Evolutionary conservation across 768 basidiomycete species (phyloP), one percentile per base, ranked within the genome.

Genomic region (Naganishia kalamii): DNA sequence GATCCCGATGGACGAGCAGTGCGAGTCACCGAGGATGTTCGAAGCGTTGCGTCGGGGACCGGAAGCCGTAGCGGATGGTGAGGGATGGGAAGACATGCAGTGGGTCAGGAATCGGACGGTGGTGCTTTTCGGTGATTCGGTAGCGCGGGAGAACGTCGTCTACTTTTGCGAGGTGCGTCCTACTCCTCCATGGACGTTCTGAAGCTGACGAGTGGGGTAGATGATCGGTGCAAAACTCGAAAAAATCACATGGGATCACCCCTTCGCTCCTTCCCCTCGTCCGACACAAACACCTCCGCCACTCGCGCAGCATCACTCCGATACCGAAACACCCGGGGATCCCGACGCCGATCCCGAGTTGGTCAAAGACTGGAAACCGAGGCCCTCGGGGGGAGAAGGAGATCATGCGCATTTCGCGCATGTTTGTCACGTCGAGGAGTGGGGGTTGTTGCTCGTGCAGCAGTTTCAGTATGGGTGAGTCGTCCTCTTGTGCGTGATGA

Each of bases 381-480:
- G 49, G 12, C 46, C 4, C 17, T 19, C 48, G 3, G 27, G 15
- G 15, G 44, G 44, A 32, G 7, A 52, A 2, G 61, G 46, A n/a
- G 47, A 62, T 19, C 44, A 48, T 23, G 25, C 17, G 4, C 61
- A 37, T 66, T 54, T 52, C 19, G 63, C 65, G 37, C 69, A 69
- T 59, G 64, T 66, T 29, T 74, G 72, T 49, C 69, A 66, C 35
- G 48, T 70, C 3, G 67, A 65, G 2, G 65, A 66, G 27, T 44
- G 70, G 51, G 72, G 71, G 47, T 63, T 74, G 7, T 61, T 74
- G 65, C 47, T 74, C 41, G 62, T 74, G 4, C 69, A 69, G 32
- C 63, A 70, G 27, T 71, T 71, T 65, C 66, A 74, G 29, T 74
- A 70, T 61, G 72, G 72, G 23, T 52, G 68, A 43, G 72, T 71